Evolutionary conservation across 164 flowering plant species (phyloP).

Genomic region (Chloranthus sessilifolius): DNA sequence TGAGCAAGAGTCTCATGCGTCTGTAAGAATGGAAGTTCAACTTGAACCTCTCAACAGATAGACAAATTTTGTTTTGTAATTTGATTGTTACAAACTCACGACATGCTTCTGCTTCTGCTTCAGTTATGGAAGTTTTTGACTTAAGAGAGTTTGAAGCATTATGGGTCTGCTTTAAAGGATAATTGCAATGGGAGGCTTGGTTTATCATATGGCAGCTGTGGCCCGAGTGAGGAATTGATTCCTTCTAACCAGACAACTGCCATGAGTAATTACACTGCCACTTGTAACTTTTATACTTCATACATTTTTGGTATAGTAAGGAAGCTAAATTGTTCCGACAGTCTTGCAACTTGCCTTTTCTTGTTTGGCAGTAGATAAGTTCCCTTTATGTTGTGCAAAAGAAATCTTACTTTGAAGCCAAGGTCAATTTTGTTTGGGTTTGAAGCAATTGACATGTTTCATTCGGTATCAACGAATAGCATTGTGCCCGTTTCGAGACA

Average conservation of each 20-base stretch:
- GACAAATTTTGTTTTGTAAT: slow-evolving; percentile 11
- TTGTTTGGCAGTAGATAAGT: too few species aligned
- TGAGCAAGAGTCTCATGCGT: slow-evolving; percentile 34
- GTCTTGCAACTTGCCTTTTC: too few species aligned
- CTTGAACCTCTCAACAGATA: slow-evolving; percentile 75
- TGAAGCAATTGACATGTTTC: too few species aligned
- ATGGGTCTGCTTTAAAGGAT: slow-evolving; percentile 10
- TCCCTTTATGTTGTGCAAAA: too few species aligned
- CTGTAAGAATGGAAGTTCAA: slow-evolving; percentile 82
- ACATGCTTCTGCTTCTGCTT: not conserved
- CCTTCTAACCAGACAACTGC: slow-evolving; percentile 4
- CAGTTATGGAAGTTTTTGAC: slow-evolving; percentile 11
- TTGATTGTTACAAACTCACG: slow-evolving; percentile 13
- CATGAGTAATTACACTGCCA: slow-evolving; percentile 9
- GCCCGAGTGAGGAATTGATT: not conserved
- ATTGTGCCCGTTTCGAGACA: too few species aligned
- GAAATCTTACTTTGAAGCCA: too few species aligned
- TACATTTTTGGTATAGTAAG: slow-evolving; percentile 19
- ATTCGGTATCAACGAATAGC: too few species aligned
- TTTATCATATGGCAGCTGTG: not conserved
- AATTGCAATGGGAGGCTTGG: slow-evolving; percentile 10
- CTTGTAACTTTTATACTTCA: slow-evolving; percentile 22
- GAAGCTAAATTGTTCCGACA: too few species aligned
- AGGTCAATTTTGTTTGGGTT: too few species aligned
- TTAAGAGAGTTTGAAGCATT: slow-evolving; percentile 10